phyloP scores from a whole-genome alignment of 2,329 filamentous ascomycete species.

The Aspergillus ruber region DNA sequence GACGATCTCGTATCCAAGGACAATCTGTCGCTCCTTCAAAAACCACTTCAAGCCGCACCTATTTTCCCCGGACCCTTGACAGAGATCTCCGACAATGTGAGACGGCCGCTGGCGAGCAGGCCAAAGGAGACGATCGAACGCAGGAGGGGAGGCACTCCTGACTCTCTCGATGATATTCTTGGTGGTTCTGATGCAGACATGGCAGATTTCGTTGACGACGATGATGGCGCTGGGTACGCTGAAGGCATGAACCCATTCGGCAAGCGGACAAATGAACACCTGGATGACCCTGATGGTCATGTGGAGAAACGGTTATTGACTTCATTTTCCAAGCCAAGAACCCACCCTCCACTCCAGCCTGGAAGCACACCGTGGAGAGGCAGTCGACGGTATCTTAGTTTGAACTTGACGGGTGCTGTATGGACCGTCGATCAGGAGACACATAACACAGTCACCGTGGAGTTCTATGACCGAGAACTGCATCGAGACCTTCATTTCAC shows the following conservation, averaged over 20 bases:
- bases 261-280: slow-evolving; percentile 53
- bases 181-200: slow-evolving; percentile 52
- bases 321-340: slow-evolving; percentile 53
- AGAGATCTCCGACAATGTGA: slow-evolving; percentile 62
- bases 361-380: slow-evolving; percentile 95
- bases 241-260: slow-evolving; percentile 57
- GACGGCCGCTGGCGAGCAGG: slow-evolving; percentile 51
- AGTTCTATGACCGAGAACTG: slow-evolving; percentile 92
- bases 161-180: slow-evolving; percentile 79
- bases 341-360: slow-evolving; percentile 83
- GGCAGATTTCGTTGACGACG: slow-evolving; percentile 87
- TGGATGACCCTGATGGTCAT: slow-evolving; percentile 40
- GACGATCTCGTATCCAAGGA: slow-evolving; percentile 50
- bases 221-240: slow-evolving; percentile 87
- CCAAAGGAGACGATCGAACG: slow-evolving; percentile 48
- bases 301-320: slow-evolving; percentile 47
- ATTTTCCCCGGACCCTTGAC: slow-evolving; percentile 75
- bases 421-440: slow-evolving; percentile 97
- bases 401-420: slow-evolving; percentile 89
- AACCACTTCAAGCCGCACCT: slow-evolving; percentile 65
- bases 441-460: slow-evolving; percentile 88
- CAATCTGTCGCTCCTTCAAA: slow-evolving; percentile 43
- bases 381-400: slow-evolving; percentile 84
- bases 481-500: slow-evolving; percentile 96
- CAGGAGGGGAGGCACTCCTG: slow-evolving; percentile 58